Evolutionary conservation across 140 eudicot genomes (phyloP), one percentile per base, ranked within the genome.

Genomic region (Stevia rebaudiana): DNA sequence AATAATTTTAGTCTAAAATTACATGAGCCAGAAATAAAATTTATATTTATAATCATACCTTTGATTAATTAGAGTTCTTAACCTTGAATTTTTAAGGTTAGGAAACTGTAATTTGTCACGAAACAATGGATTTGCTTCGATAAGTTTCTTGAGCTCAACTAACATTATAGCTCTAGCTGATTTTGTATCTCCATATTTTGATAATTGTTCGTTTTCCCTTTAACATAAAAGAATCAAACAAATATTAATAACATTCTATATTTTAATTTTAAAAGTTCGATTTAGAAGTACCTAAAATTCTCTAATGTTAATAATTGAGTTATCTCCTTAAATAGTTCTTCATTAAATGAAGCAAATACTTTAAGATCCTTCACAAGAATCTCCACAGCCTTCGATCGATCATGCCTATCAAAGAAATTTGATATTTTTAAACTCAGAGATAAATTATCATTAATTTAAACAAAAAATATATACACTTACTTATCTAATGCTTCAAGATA

Each of bases 301-400:
- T 84, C 94, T 70, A 90, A 62, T 22, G 97, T 90, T 78, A 86
- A 59, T 61, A 90, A 80, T 77, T 86, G 95, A 36, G 97, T 90
- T 66, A 90, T 86, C 80, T 90, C 97, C 80, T 90, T 90, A 56
- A 86, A 90, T 40, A 90, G 87, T 47, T 90, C 95, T 72, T 90
- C 97, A 76, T 90, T 90, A 68, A 90, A 90, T 13, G 97, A 81
- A 0, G 97, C 82, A 74, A 90, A 90, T 62, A 86, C 97, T 78
- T 90, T 90, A 37, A 90, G 94, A 84, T 90, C 97, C 78, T 90
- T 86, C n/a, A 84, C 97, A 52, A 90, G 94, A 18, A 90, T 87
- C 43, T 86, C 94, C 31, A 90, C 97, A 22, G 84, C 97, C 68
- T 82, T 83, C 33, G 97, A 74, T 70, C 95, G 79, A 50, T 90